Evolutionary conservation across 371 early-diverging fungal genomes (phyloP).

Genomic region (Apophysomyces elegans): DNA sequence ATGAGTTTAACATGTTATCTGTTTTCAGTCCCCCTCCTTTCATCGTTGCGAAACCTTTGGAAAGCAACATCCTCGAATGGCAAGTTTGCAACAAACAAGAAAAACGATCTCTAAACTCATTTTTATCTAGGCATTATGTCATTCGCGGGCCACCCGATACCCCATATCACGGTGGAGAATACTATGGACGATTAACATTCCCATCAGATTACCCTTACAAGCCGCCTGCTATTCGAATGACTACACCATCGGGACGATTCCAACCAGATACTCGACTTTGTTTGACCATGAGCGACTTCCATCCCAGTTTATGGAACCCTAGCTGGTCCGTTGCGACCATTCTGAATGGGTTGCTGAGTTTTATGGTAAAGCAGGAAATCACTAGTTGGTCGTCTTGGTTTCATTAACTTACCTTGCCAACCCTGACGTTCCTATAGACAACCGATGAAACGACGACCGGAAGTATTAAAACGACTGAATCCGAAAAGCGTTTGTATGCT

Average conservation of each 20-base stretch:
- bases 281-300: constrained; percentile 95
- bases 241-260: constrained; percentile 91
- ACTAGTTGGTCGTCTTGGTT: neutral
- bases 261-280: constrained; percentile 90
- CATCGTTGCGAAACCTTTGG: constrained; percentile 90
- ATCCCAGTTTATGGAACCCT: constrained; percentile 94
- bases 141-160: constrained; percentile 94
- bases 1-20: too few species aligned
- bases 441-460: constrained; percentile 93
- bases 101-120: neutral
- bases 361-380: constrained; percentile 79
- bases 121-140: constrained; percentile 84
- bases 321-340: constrained; percentile 97
- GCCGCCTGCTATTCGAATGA: constrained; percentile 95
- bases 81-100: constrained; percentile 32
- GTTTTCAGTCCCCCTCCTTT: constrained; percentile 63
- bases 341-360: constrained; percentile 90
- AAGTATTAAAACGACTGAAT: constrained; percentile 77
- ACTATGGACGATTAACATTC: constrained; percentile 93
- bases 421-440: constrained; percentile 28
- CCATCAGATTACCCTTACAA: constrained; percentile 96
- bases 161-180: constrained; percentile 92
- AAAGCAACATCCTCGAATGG: constrained; percentile 96
- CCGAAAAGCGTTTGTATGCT: constrained; percentile 81
- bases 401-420: too few species aligned